These are phyloP conservation scores for Phaeosphaeria sp. DNA, from an alignment of 2,329 filamentous ascomycete species.

Conservation along the genomic window DNA sequence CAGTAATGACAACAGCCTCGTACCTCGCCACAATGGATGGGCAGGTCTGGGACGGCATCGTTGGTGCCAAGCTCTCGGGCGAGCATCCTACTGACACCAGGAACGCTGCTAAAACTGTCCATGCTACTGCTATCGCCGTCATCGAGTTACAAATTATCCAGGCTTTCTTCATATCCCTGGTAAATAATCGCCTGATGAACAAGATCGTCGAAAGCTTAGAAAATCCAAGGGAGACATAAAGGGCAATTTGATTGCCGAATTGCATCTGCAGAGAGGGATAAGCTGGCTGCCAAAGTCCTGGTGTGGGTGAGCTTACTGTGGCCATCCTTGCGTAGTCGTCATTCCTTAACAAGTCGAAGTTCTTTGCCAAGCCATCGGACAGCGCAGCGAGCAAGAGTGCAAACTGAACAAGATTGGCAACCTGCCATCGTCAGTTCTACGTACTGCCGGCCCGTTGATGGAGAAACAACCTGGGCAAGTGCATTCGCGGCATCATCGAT, in stretches of 20 bases:
- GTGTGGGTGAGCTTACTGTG: slow-evolving; percentile 13
- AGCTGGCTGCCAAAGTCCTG: background rate
- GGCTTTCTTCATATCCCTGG: slow-evolving; percentile 30
- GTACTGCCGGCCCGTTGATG: background rate
- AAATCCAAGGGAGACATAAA: slow-evolving; percentile 32
- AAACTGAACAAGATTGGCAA: slow-evolving; percentile 23
- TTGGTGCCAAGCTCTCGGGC: slow-evolving; percentile 19
- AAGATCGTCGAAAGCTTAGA: slow-evolving; percentile 35
- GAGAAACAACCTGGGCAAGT: slow-evolving; percentile 27
- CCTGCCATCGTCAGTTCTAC: slow-evolving; percentile 13
- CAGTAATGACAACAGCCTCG: slow-evolving; percentile 22
- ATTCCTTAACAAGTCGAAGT: slow-evolving; percentile 19
- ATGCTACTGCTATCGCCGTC: slow-evolving; percentile 17
- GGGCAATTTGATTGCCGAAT: slow-evolving; percentile 24
- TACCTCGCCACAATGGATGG: slow-evolving; percentile 23
- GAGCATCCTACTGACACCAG: slow-evolving; percentile 32
- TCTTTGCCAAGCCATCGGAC: slow-evolving; percentile 30
- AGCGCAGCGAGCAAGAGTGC: slow-evolving; percentile 24
- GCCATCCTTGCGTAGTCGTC: slow-evolving; percentile 26
- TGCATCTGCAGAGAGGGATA: slow-evolving; percentile 11
- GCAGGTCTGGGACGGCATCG: slow-evolving; percentile 18
- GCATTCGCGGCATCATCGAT: slow-evolving; percentile 30
- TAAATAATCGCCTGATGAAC: slow-evolving; percentile 38
- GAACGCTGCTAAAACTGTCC: slow-evolving; percentile 27
- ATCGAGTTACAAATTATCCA: slow-evolving; percentile 32